A percentile compares a stretch with the other conserved stretches of the same genome.
Conservation (phyloP, 2,329 filamentous ascomycete genomes). For the Dothistroma pini region DNA sequence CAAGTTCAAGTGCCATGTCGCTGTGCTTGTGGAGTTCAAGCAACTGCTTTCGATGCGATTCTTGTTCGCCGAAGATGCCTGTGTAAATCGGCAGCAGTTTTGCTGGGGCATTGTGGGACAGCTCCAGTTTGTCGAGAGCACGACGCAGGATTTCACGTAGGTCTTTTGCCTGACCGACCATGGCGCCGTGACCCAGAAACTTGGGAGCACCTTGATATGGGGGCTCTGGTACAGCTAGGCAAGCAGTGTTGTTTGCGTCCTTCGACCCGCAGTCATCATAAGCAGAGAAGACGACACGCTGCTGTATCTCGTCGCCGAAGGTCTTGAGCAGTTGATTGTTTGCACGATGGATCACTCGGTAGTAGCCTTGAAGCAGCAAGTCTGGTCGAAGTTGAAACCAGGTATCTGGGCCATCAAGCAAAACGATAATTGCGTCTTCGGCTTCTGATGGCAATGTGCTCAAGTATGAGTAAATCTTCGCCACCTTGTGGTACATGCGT, state of each 20-base stretch:
- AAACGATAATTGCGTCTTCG: constrained; percentile 4
- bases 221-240: constrained; percentile 23
- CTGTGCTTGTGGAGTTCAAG: neutral
- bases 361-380: constrained; percentile 5
- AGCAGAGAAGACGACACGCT: constrained; percentile 27
- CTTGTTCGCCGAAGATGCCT: constrained; percentile 51
- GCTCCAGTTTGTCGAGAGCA: constrained; percentile 29
- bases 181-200: constrained; percentile 37
- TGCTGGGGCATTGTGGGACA: neutral
- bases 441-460: constrained; percentile 3
- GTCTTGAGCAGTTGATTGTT: neutral
- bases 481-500: constrained; percentile 4
- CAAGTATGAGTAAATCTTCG: constrained; percentile 6
- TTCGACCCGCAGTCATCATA: constrained; percentile 28
- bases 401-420: constrained; percentile 10
- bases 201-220: constrained; percentile 6
- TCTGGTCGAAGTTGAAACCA: constrained; percentile 8
- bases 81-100: constrained; percentile 35
- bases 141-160: constrained; percentile 29
- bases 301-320: constrained; percentile 7
- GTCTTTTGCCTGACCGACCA: constrained; percentile 40
- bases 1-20: constrained; percentile 1
- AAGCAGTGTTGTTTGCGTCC: constrained; percentile 19
- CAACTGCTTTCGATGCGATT: constrained; percentile 35
- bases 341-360: neutral